These are phyloP conservation scores for Claviceps humidiphila DNA, from an alignment of 2,329 filamentous ascomycete species.

Conservation along the genomic window DNA sequence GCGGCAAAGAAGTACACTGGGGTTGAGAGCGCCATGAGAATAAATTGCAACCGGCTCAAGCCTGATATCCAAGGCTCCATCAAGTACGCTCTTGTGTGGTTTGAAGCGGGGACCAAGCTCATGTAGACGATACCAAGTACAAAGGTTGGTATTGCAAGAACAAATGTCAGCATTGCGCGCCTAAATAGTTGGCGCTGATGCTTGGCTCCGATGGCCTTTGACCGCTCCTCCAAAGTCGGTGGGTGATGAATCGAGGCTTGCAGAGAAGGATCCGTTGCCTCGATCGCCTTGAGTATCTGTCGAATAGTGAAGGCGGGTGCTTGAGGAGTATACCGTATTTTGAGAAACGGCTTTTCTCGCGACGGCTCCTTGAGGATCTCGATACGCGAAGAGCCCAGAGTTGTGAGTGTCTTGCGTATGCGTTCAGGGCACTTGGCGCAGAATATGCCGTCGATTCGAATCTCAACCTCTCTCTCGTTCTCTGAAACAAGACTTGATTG, in stretches of 20 bases:
- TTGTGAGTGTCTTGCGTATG: slow-evolving; percentile 38
- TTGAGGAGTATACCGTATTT: slow-evolving; percentile 55
- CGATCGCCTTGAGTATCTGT: slow-evolving; percentile 55
- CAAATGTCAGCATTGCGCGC: slow-evolving; percentile 56
- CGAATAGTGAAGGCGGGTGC: slow-evolving; percentile 62
- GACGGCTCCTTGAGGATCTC: slow-evolving; percentile 42
- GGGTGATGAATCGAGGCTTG: slow-evolving; percentile 61
- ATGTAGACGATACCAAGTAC: slow-evolving; percentile 84
- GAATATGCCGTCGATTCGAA: slow-evolving; percentile 59
- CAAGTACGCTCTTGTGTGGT: slow-evolving; percentile 48
- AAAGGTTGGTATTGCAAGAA: slow-evolving; percentile 69
- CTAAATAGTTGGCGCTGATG: slow-evolving; percentile 57
- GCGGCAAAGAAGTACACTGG: slow-evolving; percentile 80
- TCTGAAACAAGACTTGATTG: slow-evolving; percentile 23
- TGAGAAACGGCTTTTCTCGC: slow-evolving; percentile 51
- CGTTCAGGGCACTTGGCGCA: slow-evolving; percentile 56
- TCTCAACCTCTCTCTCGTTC: slow-evolving; percentile 44
- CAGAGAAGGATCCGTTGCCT: slow-evolving; percentile 52
- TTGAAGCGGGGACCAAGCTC: slow-evolving; percentile 53
- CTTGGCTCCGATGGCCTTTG: slow-evolving; percentile 54
- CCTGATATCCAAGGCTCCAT: slow-evolving; percentile 60
- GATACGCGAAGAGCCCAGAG: slow-evolving; percentile 36
- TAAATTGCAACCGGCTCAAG: slow-evolving; percentile 64
- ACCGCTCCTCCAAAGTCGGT: slow-evolving; percentile 71
- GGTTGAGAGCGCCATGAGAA: slow-evolving; percentile 68